Conservation (phyloP, 257 asterid species). For the Solanum verrucosum region DNA sequence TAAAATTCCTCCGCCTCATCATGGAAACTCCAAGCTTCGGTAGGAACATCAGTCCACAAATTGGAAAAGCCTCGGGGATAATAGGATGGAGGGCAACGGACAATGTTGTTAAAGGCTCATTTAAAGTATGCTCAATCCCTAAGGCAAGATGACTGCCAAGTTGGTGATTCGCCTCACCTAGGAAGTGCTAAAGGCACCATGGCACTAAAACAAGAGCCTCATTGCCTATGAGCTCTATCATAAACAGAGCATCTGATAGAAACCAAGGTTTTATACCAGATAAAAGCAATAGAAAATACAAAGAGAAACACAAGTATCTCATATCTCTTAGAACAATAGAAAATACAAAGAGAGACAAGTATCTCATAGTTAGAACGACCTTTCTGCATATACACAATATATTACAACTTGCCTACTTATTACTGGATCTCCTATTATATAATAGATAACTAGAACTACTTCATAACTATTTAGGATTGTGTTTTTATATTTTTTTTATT, state of each 20-base stretch:
- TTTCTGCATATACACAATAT: background rate
- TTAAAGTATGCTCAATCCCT: background rate
- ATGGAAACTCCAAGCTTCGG: background rate
- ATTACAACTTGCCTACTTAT: background rate
- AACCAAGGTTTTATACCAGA: background rate
- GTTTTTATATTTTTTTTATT: background rate
- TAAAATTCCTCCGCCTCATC: background rate
- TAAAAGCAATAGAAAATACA: background rate
- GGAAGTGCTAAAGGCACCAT: background rate
- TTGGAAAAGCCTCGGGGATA: background rate
- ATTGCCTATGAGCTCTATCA: background rate
- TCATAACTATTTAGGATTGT: background rate
- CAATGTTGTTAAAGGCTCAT: background rate
- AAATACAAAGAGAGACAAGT: background rate
- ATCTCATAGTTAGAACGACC: background rate
- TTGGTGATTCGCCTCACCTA: background rate
- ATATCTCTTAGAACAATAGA: background rate
- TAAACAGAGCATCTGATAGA: background rate
- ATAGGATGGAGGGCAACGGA: background rate
- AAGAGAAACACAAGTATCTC: background rate
- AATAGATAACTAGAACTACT: background rate
- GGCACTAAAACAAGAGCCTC: background rate
- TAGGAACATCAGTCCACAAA: background rate
- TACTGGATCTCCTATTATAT: background rate
- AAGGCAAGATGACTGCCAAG: background rate